phyloP scores from a whole-genome alignment of 192 early-diverging fungal genomes.

The Umbelopsis ramanniana region DNA sequence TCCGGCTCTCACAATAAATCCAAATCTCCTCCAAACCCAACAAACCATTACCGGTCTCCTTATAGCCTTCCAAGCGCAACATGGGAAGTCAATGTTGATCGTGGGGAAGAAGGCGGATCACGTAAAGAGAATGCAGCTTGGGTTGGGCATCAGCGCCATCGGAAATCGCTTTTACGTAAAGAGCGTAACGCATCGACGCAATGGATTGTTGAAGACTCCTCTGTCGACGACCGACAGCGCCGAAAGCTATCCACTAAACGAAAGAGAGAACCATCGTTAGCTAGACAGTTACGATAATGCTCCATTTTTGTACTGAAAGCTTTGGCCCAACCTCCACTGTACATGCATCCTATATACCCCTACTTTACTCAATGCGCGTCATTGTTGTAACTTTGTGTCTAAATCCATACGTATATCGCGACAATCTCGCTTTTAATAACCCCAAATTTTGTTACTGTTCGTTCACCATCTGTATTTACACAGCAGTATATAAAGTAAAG shows the following conservation, averaged over 20 bases:
- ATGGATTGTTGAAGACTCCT: no score
- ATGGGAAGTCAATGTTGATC: not conserved
- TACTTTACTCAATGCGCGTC: not conserved
- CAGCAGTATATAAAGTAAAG: slow-evolving; percentile 10
- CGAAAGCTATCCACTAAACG: not conserved
- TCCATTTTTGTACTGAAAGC: not conserved
- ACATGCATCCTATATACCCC: not conserved
- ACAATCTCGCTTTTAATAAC: not conserved
- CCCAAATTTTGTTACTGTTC: not conserved
- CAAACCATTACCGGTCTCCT: no score
- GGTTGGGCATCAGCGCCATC: not conserved
- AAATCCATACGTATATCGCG: no score
- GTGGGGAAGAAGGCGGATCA: not conserved
- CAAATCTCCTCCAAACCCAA: no score
- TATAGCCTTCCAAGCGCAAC: not conserved
- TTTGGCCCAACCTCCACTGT: not conserved
- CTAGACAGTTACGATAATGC: not conserved
- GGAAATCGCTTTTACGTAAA: not conserved
- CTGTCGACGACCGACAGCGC: no score
- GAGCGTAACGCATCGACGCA: not conserved
- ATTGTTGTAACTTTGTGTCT: not conserved
- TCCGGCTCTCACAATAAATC: no score
- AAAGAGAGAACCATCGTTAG: not conserved
- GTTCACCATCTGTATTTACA: slow-evolving; percentile 21
- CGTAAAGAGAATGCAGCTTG: not conserved